These are phyloP conservation scores for Pelargonium myrrhifolium DNA, from an alignment of 441 rosid species.

Conservation along the genomic window DNA sequence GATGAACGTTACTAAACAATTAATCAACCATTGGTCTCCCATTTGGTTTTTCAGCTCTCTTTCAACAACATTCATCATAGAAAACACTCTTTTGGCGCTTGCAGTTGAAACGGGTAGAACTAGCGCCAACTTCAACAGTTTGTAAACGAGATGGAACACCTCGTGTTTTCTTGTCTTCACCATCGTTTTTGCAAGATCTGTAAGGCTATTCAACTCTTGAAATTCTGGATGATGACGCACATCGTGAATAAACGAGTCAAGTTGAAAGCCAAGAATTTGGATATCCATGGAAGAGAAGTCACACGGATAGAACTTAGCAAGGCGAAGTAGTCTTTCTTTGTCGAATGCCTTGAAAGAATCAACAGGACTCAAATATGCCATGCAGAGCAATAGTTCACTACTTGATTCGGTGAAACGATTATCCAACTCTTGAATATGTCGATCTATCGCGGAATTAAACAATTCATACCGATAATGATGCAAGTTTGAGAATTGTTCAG, in stretches of 20 bases:
- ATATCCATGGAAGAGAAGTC: background rate
- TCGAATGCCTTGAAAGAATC: too few species aligned
- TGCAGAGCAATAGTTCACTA: too few species aligned
- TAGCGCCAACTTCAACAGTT: background rate
- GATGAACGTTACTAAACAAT: constrained; percentile 2
- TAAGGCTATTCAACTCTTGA: background rate
- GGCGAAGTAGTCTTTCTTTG: too few species aligned
- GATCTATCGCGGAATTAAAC: too few species aligned
- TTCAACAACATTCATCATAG: constrained; percentile 4
- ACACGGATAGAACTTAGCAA: too few species aligned
- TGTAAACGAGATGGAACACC: background rate
- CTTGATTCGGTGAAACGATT: too few species aligned
- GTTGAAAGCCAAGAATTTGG: too few species aligned
- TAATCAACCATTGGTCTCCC: constrained; percentile 6
- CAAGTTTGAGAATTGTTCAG: too few species aligned
- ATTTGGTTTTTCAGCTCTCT: background rate
- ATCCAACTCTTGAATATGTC: too few species aligned
- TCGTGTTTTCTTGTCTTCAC: background rate
- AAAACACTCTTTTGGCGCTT: background rate
- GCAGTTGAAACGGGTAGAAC: constrained; percentile 2
- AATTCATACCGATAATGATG: too few species aligned
- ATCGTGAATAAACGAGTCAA: too few species aligned
- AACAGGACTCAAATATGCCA: too few species aligned
- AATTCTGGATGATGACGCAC: background rate
- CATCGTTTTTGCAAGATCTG: background rate